These are phyloP conservation scores for Verticillium zaregamsianum DNA, from an alignment of 2,329 filamentous ascomycete species.

Conservation along the genomic window DNA sequence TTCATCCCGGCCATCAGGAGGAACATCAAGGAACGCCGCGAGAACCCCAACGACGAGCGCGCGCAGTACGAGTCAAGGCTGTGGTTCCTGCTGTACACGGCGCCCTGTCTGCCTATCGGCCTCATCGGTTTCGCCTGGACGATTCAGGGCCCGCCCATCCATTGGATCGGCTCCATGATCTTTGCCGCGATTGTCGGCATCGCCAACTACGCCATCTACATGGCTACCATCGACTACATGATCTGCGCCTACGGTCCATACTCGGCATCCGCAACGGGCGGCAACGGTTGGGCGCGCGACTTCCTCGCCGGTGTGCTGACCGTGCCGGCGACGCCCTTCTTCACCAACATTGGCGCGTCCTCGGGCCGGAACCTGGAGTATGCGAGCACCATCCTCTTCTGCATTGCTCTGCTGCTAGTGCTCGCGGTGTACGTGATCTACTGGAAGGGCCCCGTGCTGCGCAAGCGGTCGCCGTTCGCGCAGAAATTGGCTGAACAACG, in stretches of 20 bases:
- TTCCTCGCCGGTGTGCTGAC: constrained; percentile 70
- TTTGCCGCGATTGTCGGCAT: constrained; percentile 65
- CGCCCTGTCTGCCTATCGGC: constrained; percentile 59
- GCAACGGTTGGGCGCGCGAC: constrained; percentile 71
- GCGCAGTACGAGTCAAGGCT: constrained; percentile 68
- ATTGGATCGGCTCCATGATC: constrained; percentile 66
- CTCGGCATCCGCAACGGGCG: constrained; percentile 69
- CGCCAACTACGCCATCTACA: constrained; percentile 71
- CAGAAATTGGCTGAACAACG: constrained; percentile 51
- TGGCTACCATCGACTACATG: constrained; percentile 77
- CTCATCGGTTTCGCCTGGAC: constrained; percentile 69
- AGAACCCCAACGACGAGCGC: constrained; percentile 47
- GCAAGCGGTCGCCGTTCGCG: constrained; percentile 60
- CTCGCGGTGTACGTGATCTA: constrained; percentile 63
- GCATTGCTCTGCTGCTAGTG: constrained; percentile 58
- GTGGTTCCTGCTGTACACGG: constrained; percentile 59
- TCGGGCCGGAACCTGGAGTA: constrained; percentile 50
- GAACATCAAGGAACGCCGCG: constrained; percentile 46
- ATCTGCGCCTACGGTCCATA: constrained; percentile 70
- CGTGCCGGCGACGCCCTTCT: constrained; percentile 63
- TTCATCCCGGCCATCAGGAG: constrained; percentile 55
- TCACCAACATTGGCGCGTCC: constrained; percentile 47
- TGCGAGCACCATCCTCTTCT: constrained; percentile 60
- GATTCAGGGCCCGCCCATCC: constrained; percentile 56
- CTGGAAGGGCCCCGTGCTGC: constrained; percentile 56